Evolutionary conservation across 2,329 filamentous ascomycete genomes (phyloP).

Genomic region (Fusarium azukiicola): DNA sequence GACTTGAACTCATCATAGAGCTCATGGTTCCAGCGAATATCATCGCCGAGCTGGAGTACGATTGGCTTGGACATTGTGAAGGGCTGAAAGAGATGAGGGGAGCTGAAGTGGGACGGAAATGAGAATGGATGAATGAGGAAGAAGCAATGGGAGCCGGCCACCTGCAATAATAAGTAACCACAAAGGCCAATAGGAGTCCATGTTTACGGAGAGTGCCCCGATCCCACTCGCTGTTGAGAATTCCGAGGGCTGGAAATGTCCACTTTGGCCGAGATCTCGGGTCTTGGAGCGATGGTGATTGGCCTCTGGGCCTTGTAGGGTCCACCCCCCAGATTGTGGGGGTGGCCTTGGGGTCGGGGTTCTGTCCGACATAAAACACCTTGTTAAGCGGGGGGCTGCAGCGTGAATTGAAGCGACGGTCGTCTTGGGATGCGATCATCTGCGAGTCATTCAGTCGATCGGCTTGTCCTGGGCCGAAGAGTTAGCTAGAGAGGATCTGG

Average conservation of each 20-base stretch:
- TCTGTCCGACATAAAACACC: constrained; percentile 32
- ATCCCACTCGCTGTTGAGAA: constrained; percentile 41
- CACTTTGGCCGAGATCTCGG: constrained; percentile 23
- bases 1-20: constrained; percentile 48
- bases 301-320: neutral
- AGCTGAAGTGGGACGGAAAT: neutral
- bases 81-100: neutral
- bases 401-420: neutral
- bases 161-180: constrained; percentile 18
- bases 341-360: constrained; percentile 35
- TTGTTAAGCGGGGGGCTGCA: neutral
- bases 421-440: neutral
- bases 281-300: neutral
- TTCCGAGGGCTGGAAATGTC: constrained; percentile 36
- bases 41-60: constrained; percentile 55
- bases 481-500: no score
- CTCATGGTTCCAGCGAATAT: constrained; percentile 55
- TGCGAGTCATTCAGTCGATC: neutral
- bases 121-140: neutral
- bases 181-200: constrained; percentile 26
- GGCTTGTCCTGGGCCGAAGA: no score
- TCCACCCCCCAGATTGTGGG: constrained; percentile 43
- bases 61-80: constrained; percentile 51
- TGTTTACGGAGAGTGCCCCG: constrained; percentile 46
- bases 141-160: neutral